Evolutionary conservation across 257 asterid species (phyloP).

Genomic region (Euphrasia confusa): DNA sequence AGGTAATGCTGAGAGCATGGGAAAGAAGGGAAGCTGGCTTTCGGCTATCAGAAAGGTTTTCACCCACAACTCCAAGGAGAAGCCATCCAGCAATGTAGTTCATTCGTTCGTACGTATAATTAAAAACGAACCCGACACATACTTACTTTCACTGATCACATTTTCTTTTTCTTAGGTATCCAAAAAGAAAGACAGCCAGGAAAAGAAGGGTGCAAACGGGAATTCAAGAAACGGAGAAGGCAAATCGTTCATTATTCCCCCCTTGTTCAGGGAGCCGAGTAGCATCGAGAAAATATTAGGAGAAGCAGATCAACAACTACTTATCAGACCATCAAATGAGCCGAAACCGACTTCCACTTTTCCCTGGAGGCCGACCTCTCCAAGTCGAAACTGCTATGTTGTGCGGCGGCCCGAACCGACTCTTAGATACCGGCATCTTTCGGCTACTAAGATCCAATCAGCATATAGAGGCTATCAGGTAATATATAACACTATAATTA

Average conservation of each 20-base stretch:
- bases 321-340: slow-evolving; percentile 43
- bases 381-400: slow-evolving; percentile 40
- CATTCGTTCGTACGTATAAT: slow-evolving; percentile 35
- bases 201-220: slow-evolving; percentile 61
- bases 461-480: slow-evolving; percentile 84
- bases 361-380: slow-evolving; percentile 39
- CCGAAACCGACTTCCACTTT: slow-evolving; percentile 35
- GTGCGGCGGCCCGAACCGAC: slow-evolving; percentile 64
- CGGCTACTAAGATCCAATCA: slow-evolving; percentile 74
- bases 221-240: slow-evolving; percentile 48
- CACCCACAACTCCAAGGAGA: slow-evolving; percentile 63
- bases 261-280: slow-evolving; percentile 77
- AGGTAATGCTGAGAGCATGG: slow-evolving; percentile 83
- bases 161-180: slow-evolving; percentile 41
- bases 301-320: slow-evolving; percentile 69
- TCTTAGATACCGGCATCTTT: slow-evolving; percentile 40
- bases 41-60: slow-evolving; percentile 83
- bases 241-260: slow-evolving; percentile 77
- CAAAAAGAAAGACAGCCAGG: slow-evolving; percentile 56
- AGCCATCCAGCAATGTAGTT: slow-evolving; percentile 50
- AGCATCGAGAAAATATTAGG: slow-evolving; percentile 69
- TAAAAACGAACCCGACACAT: not conserved
- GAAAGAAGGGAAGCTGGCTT: slow-evolving; percentile 91
- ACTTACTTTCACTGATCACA: too few species aligned
- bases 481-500: slow-evolving; percentile 35